Conservation (phyloP, 2,329 filamentous ascomycete species). For the Hypoxylon sp. region DNA sequence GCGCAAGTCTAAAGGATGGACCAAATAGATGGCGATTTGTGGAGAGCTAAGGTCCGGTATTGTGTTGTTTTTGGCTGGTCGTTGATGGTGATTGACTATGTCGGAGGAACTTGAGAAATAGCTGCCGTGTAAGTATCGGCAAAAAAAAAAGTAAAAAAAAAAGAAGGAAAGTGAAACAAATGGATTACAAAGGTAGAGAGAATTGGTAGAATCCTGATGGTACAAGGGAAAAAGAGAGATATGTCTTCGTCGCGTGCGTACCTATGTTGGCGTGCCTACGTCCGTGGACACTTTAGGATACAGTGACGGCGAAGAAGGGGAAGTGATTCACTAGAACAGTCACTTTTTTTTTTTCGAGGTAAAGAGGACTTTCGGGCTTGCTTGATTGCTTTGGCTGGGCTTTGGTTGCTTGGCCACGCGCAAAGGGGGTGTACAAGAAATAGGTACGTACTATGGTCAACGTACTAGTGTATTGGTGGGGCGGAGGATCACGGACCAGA, state of each 20-base stretch:
- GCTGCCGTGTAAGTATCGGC: constrained; percentile 14
- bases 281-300: constrained; percentile 29
- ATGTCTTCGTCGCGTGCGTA: constrained; percentile 34
- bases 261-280: constrained; percentile 29
- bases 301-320: constrained; percentile 42
- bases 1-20: constrained; percentile 17
- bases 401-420: constrained; percentile 31
- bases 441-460: constrained; percentile 17
- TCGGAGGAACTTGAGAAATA: constrained; percentile 22
- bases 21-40: constrained; percentile 6
- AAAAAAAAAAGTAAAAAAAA: constrained; percentile 23
- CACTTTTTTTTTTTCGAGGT: constrained; percentile 26
- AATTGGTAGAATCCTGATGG: constrained; percentile 30
- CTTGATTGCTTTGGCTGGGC: constrained; percentile 39
- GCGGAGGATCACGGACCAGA: constrained; percentile 16
- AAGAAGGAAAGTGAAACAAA: constrained; percentile 25
- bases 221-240: constrained; percentile 50
- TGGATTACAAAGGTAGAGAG: constrained; percentile 40
- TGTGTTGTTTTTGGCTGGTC: constrained; percentile 10
- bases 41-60: neutral
- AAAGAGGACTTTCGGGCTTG: constrained; percentile 31
- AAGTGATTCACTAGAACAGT: constrained; percentile 30
- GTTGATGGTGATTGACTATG: constrained; percentile 20
- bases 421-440: constrained; percentile 37
- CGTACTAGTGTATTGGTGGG: constrained; percentile 12